These are phyloP conservation scores for Kwoniella sp. DNA, from an alignment of 768 basidiomycete genomes.

Conservation along the genomic window DNA sequence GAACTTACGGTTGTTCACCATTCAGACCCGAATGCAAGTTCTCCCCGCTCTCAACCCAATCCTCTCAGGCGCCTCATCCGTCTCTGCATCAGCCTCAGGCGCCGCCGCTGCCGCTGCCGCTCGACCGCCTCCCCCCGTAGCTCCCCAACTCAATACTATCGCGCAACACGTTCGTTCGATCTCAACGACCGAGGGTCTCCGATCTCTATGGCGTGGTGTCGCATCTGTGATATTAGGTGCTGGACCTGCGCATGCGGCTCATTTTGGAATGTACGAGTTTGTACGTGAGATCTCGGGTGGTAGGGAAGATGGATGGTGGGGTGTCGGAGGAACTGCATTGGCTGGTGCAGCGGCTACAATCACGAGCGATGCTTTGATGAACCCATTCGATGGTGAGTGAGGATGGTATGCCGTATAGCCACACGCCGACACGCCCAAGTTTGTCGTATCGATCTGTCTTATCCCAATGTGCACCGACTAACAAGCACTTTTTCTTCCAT, in stretches of 20 bases:
- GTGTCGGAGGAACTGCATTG: conserved; percentile 87
- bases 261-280: conserved; percentile 93
- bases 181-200: conserved; percentile 88
- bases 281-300: conserved; percentile 88
- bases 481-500: neutral
- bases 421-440: too few species aligned
- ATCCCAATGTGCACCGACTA: too few species aligned
- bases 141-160: conserved; percentile 43
- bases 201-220: conserved; percentile 92
- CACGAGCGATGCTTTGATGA: conserved; percentile 96
- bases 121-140: conserved; percentile 11
- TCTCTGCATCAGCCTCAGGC: conserved; percentile 9
- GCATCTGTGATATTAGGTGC: conserved; percentile 94
- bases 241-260: conserved; percentile 95
- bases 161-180: conserved; percentile 60
- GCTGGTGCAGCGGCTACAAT: conserved; percentile 95
- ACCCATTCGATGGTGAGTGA: conserved; percentile 91
- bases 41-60: conserved; percentile 46
- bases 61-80: conserved; percentile 24
- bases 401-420: too few species aligned
- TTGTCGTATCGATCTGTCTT: too few species aligned
- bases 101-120: conserved; percentile 10
- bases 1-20: neutral
- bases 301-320: conserved; percentile 66
- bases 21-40: conserved; percentile 98